Percentiles rank a stretch among this genome's conserved stretches.
Conservation (phyloP, 257 asterid species). For the Voacanga thouarsii region DNA sequence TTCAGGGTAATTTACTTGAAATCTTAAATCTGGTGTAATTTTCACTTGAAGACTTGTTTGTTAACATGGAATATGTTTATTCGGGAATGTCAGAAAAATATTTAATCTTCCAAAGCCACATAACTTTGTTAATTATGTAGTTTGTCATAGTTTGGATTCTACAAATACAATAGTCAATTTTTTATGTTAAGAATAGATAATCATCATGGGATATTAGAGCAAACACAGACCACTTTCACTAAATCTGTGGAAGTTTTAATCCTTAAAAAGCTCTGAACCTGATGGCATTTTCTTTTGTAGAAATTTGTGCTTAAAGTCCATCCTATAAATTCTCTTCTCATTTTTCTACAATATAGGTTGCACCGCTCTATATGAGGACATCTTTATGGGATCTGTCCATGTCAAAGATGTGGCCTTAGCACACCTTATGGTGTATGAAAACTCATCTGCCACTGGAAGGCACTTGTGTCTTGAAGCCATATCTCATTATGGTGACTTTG, state of each 20-base stretch:
- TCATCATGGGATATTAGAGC: background rate
- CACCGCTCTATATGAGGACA: slow-evolving; percentile 43
- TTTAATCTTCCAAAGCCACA: too few species aligned
- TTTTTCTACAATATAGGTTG: slow-evolving; percentile 39
- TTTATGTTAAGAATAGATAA: background rate
- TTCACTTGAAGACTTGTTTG: background rate
- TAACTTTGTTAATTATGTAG: background rate
- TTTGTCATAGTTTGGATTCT: background rate
- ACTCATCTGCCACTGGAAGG: slow-evolving; percentile 68
- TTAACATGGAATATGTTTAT: background rate
- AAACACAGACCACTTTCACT: background rate
- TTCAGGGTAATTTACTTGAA: slow-evolving; percentile 56
- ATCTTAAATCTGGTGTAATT: background rate
- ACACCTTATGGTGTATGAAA: slow-evolving; percentile 71
- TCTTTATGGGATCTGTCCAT: slow-evolving; percentile 73
- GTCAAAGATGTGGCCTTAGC: slow-evolving; percentile 86
- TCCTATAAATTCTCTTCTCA: slow-evolving; percentile 19
- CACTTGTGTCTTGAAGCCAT: slow-evolving; percentile 76
- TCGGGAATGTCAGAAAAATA: background rate
- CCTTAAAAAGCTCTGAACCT: background rate
- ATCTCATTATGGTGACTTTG: slow-evolving; percentile 70
- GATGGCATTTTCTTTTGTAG: background rate
- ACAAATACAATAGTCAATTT: background rate
- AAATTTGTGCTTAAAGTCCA: background rate
- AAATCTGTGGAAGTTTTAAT: background rate